Conservation (phyloP, 306 rosid genomes). For the Rosa persica region DNA sequence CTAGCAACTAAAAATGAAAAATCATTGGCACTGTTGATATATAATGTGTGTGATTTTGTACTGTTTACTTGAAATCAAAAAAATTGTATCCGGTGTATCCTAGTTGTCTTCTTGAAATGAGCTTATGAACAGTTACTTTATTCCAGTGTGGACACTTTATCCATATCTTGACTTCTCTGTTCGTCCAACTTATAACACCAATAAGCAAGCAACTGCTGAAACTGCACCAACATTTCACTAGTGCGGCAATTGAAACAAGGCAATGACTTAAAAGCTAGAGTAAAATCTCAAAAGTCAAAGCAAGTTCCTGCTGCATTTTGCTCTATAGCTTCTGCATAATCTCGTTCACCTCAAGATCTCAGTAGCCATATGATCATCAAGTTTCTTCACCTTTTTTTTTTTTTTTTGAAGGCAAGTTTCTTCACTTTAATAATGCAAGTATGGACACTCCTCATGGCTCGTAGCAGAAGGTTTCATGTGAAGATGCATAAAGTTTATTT, state of each 20-base stretch:
- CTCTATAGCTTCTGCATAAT: not conserved
- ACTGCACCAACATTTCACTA: not conserved
- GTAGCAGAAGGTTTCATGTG: constrained; percentile 6
- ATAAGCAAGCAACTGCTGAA: not conserved
- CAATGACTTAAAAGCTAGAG: not conserved
- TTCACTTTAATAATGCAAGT: not conserved
- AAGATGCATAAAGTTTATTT: not conserved
- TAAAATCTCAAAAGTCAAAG: not conserved
- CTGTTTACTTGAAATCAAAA: not conserved
- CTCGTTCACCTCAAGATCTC: not conserved
- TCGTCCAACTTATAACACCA: not conserved
- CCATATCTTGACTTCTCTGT: not conserved
- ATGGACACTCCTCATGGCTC: not conserved
- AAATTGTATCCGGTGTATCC: not conserved
- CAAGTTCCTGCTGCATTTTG: not conserved
- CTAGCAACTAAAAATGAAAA: constrained; percentile 18
- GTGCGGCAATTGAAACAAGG: not conserved
- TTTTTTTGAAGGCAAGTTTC: not conserved
- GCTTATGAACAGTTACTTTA: not conserved
- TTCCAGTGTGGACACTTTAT: not conserved
- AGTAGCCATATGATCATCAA: not conserved
- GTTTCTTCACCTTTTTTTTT: not conserved
- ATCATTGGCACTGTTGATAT: constrained; percentile 14
- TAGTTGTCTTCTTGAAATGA: constrained; percentile 11
- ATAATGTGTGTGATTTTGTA: constrained; percentile 15